Evolutionary conservation across 1,284 basidiomycete species (phyloP), one percentile per base, ranked within the genome.

Genomic region (Sporisorium scitamineum): DNA sequence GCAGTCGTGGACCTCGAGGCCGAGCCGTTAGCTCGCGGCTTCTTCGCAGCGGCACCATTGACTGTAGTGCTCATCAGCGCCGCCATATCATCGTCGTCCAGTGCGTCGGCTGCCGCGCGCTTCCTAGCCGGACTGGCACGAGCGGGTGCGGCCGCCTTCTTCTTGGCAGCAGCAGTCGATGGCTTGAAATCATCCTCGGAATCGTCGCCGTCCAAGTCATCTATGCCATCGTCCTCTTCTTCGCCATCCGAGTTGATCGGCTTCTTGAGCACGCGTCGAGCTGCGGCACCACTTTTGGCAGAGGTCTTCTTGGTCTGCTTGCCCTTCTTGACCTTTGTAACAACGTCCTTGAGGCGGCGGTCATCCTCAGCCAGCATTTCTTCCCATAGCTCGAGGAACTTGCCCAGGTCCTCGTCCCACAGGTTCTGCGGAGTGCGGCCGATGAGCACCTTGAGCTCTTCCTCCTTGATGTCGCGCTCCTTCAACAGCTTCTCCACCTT

Each of bases 351-450:
- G 80, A 92, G 92, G 16, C 89, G 88, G 75, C 88, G 88, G 90
- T 93, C 78, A 55, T 82, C 68, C 32, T 67, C 79, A 8, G 65
- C 67, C 31, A 80, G 48, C 81, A 88, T 22, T 64, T 92, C 94
- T 86, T 93, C 90, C 94, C 94, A 98, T 81, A 92, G 91, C 44
- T 87, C 88, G 44, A 94, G 85, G 89, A 99, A 97, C 29, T 86
- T 87, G 81, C 95, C 92, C 26, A 99, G 88, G 82, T 99, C 97
- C 14, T 89, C 88, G 81, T 93, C 93, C 97, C 97, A 99, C 72
- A 99, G 88, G 78, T 93, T 90, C 76, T 91, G 90, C 0, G 95
- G 93, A 2, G 91, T 90, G 64, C 92, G 90, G 78, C 92, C 90
- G 41, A 98, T 90, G 44, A 99, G 88, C 9, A 86, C 87, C 37